phyloP scores from a whole-genome alignment of 1,284 basidiomycete genomes.

The Microbotryomycetes sp. region DNA sequence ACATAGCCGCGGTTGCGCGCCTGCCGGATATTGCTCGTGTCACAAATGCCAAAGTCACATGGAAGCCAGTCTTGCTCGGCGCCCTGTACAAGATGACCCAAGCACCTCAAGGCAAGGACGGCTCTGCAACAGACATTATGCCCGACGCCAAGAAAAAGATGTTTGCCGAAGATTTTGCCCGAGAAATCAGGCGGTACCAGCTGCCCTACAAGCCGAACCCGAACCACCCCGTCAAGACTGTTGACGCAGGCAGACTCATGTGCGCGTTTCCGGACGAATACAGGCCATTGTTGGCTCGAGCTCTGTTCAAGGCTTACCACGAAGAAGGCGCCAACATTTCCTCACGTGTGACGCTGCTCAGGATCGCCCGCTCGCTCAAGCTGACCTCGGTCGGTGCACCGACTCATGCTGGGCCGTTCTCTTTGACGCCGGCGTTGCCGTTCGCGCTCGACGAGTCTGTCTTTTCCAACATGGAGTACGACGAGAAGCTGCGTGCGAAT shows the following conservation, averaged over 20 bases:
- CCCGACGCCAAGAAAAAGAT: not conserved
- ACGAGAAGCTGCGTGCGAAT: conserved; percentile 1
- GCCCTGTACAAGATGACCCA: conserved; percentile 7
- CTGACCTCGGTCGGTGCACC: not conserved
- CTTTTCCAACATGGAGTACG: not conserved
- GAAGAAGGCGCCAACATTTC: conserved; percentile 5
- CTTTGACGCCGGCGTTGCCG: not conserved
- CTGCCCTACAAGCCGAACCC: conserved; percentile 5
- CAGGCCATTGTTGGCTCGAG: not conserved
- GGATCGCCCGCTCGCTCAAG: conserved; percentile 4
- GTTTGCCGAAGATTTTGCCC: not conserved
- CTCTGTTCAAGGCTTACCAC: conserved; percentile 5
- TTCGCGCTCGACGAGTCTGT: conserved; percentile 6
- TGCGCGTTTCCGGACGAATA: conserved; percentile 4
- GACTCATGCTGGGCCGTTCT: conserved; percentile 5
- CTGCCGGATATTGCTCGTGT: not conserved
- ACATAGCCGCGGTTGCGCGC: not conserved
- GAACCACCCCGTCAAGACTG: conserved; percentile 2
- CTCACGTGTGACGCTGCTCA: not conserved
- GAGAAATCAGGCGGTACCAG: conserved; percentile 4
- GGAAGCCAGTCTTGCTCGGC: conserved; percentile 6
- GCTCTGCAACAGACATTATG: conserved; percentile 1
- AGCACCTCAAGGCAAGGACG: conserved; percentile 10
- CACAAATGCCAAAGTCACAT: conserved; percentile 5
- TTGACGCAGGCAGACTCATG: conserved; percentile 5